A percentile compares a stretch with the other conserved stretches of the same genome.
These are phyloP conservation scores for Teratosphaeria nubilosa DNA, from an alignment of 2,329 filamentous ascomycete species.

Conservation along the genomic window DNA sequence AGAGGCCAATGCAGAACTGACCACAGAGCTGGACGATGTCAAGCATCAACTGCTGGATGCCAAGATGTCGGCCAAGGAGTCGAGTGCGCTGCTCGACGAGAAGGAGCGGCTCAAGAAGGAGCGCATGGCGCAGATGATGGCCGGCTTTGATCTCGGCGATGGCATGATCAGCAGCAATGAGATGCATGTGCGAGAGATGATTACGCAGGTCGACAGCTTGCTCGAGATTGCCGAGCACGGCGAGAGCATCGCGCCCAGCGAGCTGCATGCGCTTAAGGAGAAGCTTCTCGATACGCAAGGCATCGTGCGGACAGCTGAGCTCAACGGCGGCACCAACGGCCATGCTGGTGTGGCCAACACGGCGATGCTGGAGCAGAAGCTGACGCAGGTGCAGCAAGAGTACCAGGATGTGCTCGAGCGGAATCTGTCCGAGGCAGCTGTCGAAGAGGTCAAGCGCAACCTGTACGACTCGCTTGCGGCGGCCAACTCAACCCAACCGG, in stretches of 20 bases:
- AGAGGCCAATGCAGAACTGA: constrained; percentile 89
- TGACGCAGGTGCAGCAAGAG: constrained; percentile 65
- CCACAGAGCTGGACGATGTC: constrained; percentile 80
- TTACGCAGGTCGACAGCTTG: constrained; percentile 71
- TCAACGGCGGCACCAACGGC: constrained; percentile 64
- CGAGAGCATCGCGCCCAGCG: constrained; percentile 70
- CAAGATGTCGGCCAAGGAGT: constrained; percentile 94
- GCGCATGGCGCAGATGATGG: constrained; percentile 99
- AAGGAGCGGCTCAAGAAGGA: constrained; percentile 99
- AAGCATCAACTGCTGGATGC: constrained; percentile 94
- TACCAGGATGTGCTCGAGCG: constrained; percentile 75
- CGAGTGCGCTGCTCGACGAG: constrained; percentile 78
- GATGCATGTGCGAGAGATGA: constrained; percentile 68
- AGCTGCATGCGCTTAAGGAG: constrained; percentile 65
- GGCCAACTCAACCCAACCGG: constrained; percentile 33
- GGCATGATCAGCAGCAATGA: constrained; percentile 94
- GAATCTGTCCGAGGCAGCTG: constrained; percentile 67
- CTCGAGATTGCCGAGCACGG: constrained; percentile 67
- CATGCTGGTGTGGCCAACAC: constrained; percentile 51
- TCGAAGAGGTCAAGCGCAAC: constrained; percentile 72
- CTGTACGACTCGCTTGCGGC: constrained; percentile 68
- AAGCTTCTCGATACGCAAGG: constrained; percentile 82
- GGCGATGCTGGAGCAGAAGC: constrained; percentile 62
- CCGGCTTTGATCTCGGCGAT: constrained; percentile 85
- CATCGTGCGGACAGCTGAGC: constrained; percentile 83